Conservation (phyloP, 1,284 basidiomycete species). For the Trametes pubescens region DNA sequence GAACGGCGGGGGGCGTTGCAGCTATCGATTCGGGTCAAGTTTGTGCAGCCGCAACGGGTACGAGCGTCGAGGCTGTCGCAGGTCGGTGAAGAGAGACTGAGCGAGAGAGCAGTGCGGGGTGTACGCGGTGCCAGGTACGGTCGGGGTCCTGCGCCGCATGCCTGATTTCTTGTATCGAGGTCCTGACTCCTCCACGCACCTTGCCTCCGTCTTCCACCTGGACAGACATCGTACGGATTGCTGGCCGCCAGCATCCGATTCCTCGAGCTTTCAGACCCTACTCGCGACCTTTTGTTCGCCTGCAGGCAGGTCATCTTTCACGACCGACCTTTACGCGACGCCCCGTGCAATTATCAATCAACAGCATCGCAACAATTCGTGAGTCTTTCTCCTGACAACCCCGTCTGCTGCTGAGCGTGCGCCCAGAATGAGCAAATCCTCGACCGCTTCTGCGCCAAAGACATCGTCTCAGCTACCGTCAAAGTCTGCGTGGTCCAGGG, state of each 20-base stretch:
- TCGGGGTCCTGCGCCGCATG: slow-evolving; percentile 37
- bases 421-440: slow-evolving; percentile 86
- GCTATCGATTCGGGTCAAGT: too few relatives aligned
- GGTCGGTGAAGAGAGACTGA: too few relatives aligned
- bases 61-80: too few relatives aligned
- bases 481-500: slow-evolving; percentile 86
- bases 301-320: slow-evolving; percentile 91
- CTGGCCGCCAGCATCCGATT: slow-evolving; percentile 46
- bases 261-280: slow-evolving; percentile 37
- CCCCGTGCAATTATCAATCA: slow-evolving; percentile 53
- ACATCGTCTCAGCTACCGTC: slow-evolving; percentile 71
- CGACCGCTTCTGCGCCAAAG: slow-evolving; percentile 74
- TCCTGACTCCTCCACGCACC: slow-evolving; percentile 31
- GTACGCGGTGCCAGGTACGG: slow-evolving; percentile 25
- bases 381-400: slow-evolving; percentile 42
- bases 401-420: slow-evolving; percentile 22
- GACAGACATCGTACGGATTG: slow-evolving; percentile 46
- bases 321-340: slow-evolving; percentile 75
- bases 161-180: slow-evolving; percentile 45
- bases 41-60: too few relatives aligned
- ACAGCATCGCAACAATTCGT: slow-evolving; percentile 61
- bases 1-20: too few relatives aligned
- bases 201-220: slow-evolving; percentile 46
- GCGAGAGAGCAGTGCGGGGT: slow-evolving; percentile 18
- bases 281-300: slow-evolving; percentile 65